Base-by-base conservation (phyloP, 805 yeast genomes). In the Cyberlindnera sargentensis region DNA sequence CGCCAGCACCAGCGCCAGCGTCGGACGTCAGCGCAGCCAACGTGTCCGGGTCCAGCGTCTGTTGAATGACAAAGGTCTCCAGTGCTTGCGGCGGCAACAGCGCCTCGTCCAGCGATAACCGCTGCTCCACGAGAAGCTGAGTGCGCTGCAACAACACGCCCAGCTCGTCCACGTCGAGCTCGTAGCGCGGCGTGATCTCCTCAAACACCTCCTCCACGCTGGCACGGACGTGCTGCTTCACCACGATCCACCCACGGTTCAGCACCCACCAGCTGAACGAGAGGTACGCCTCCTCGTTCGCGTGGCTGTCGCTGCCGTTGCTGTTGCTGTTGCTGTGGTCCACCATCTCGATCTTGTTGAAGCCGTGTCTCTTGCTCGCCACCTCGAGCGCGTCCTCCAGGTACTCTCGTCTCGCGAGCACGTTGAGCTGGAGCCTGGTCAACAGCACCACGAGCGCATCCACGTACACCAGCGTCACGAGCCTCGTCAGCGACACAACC, bases 251-350 rank as follows among this genome's bases (percentile, higher is more conserved):
- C 0, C 98, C 98, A 50, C 80, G 77, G 61, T 91, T 89, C 40
- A 91, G 68, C 37, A 91, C 63, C 96, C 96, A 91, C 96, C 97
- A 91, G 47, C 90, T 82, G 48, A 88, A 75, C 0, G 95, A 83
- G 38, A 91, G 69, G 59, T 84, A 91, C 40, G 88, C 83, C 55
- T 93, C 91, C 54, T 84, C 93, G 33, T 82, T 72, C 32, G 56
- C 55, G 31, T 61, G 52, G 28, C 26, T 20, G 30, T 32, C 3
- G 15, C 6, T n/a, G 15, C 34, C 49, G 52, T 31, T 49, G 20
- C 20, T 15, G 20, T 50, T 36, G 42, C 48, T 20, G 37, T 56
- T 11, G 9, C 33, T 30, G 20, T 34, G 31, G 46, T 59, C 63
- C 5, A 44, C 40, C 39, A 43, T 34, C 31, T 51, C 55, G 8